Percentiles rank a stretch among this genome's conserved stretches.
These are phyloP conservation scores for Gossypium herbaceum DNA, from an alignment of 345 rosid species.

Conservation along the genomic window DNA sequence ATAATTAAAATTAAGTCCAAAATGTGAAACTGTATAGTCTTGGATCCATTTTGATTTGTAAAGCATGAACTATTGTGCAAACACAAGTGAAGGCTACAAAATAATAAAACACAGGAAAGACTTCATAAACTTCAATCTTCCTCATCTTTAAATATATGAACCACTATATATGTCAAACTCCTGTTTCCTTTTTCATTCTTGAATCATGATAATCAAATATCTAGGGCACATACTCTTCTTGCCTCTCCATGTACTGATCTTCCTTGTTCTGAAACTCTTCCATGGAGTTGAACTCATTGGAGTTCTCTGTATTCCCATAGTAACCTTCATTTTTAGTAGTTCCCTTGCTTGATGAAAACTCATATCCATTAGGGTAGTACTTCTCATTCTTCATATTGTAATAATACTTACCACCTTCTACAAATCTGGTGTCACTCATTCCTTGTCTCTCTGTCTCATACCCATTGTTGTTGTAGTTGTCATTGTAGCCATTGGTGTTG, in stretches of 20 bases:
- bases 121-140: slow-evolving; percentile 13
- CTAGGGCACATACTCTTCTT: slow-evolving; percentile 12
- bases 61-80: slow-evolving; percentile 15
- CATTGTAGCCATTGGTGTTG: slow-evolving; percentile 11
- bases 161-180: not conserved
- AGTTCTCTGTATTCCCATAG: slow-evolving; percentile 12
- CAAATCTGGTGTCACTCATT: slow-evolving; percentile 47
- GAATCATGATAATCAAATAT: not conserved
- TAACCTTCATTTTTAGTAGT: slow-evolving; percentile 13
- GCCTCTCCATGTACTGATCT: slow-evolving; percentile 6
- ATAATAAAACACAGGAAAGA: not conserved
- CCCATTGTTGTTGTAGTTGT: slow-evolving; percentile 22
- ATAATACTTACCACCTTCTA: slow-evolving; percentile 36
- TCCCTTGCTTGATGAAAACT: not conserved
- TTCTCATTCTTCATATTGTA: slow-evolving; percentile 27
- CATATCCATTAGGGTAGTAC: slow-evolving; percentile 6
- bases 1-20: not conserved
- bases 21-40: not conserved
- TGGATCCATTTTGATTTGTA: slow-evolving; percentile 12
- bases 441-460: slow-evolving; percentile 32
- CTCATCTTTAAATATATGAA: not conserved
- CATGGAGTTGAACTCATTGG: slow-evolving; percentile 18
- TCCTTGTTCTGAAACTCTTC: slow-evolving; percentile 12
- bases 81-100: not conserved
- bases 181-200: not conserved